phyloP scores from a whole-genome alignment of 306 rosid species.

The Dalbergia oliveri region DNA sequence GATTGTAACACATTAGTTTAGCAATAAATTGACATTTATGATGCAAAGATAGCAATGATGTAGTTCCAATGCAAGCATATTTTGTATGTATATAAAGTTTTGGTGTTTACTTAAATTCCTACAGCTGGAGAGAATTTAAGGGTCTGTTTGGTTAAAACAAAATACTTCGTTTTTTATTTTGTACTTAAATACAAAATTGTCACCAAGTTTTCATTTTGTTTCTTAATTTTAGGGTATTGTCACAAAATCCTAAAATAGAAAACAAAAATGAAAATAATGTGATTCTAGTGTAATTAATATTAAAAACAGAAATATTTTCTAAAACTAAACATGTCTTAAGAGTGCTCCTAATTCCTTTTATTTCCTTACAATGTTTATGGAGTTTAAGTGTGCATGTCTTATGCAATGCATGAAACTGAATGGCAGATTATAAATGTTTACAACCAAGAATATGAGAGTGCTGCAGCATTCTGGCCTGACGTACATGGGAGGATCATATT shows the following conservation, averaged over 20 bases:
- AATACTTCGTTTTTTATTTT: too few relatives aligned
- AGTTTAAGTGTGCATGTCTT: not conserved
- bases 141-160: too few relatives aligned
- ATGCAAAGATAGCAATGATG: not conserved
- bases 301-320: too few relatives aligned
- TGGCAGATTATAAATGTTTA: conserved; percentile 93
- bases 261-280: too few relatives aligned
- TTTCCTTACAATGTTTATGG: not conserved
- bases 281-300: too few relatives aligned
- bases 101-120: not conserved
- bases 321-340: not conserved
- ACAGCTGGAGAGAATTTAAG: not conserved
- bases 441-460: conserved; percentile 97
- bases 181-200: too few relatives aligned
- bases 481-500: conserved; percentile 85
- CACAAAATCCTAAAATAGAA: too few relatives aligned
- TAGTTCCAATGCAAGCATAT: not conserved
- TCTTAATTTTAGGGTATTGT: too few relatives aligned
- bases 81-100: not conserved
- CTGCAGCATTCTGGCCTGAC: conserved; percentile 96
- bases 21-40: not conserved
- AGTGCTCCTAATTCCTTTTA: not conserved
- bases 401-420: conserved; percentile 33
- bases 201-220: too few relatives aligned
- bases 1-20: not conserved